These are phyloP conservation scores for Kingdonia uniflora DNA, from an alignment of 164 flowering plant species.

Conservation along the genomic window DNA sequence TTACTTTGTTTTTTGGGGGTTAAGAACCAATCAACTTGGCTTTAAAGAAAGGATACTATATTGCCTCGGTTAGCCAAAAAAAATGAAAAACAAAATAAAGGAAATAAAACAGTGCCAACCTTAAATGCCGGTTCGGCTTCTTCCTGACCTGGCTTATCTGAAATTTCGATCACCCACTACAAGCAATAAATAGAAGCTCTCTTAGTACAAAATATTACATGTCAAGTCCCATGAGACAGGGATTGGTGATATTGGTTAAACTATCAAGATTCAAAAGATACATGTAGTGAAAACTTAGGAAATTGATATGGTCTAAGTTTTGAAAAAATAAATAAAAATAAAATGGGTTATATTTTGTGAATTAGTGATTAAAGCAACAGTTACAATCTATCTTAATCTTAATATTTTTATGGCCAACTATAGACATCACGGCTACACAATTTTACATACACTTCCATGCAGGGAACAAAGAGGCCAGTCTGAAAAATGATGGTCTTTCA, in stretches of 20 bases:
- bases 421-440: no score
- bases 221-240: neutral
- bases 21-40: neutral
- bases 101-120: constrained; percentile 25
- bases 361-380: no score
- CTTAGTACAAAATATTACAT: neutral
- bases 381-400: no score
- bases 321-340: neutral
- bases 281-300: neutral
- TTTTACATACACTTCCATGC: no score
- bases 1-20: neutral
- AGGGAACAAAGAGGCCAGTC: no score
- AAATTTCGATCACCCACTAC: constrained; percentile 89
- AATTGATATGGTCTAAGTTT: neutral
- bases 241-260: no score
- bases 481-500: no score
- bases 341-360: neutral
- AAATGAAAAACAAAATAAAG: no score
- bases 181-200: constrained; percentile 7
- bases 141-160: constrained; percentile 70
- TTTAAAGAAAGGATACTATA: neutral
- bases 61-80: neutral
- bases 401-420: no score
- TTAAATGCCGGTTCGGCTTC: constrained; percentile 96
- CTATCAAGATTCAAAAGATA: neutral